Base-by-base conservation (phyloP, 306 rosid species). In the Erythrophleum fordii region DNA sequence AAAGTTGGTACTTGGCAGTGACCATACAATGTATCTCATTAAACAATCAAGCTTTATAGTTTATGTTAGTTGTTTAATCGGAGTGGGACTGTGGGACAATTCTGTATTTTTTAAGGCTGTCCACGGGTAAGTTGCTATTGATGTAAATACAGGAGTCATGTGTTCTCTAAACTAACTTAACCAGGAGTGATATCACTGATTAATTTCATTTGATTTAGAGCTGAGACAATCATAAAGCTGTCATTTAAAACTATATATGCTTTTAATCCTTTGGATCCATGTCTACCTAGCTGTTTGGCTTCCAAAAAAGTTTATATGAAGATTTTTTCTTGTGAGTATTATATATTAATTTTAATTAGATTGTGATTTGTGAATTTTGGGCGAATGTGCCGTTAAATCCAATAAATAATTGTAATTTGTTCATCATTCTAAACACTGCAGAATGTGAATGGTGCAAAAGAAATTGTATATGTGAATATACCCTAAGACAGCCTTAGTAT, bases 1-100 rank as follows among this genome's bases (percentile, higher is more conserved):
- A 69, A 34, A 75, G 26, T 67, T 76, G 58, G 61, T 45, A 44
- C n/a, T 75, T 69, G 67, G 51, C 56, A 44, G 52, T 35, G 52
- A 58, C 64, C n/a, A 13, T 18, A 5, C 6, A 10, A 7, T 39
- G 16, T 65, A 35, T 37, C 48, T 65, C 7, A n/a, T 65, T 37
- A 35, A 28, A 2, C 52, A 35, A 34, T 68, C 62, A 14, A 26
- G 52, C 62, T 71, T 59, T 56, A 28, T 65, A 64, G 49, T 65
- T 48, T 65, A 41, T 74, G 56, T 22, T 62, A 49, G 67, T 39
- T 42, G 71, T 55, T 80, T 64, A 18, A 64, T 12, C 64, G 28
- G 46, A 49, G 23, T 26, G 28, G 18, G 37, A 59, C 65, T 25
- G 35, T 59, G 20, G 67, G 67, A 60, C 67, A 44, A 73, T 7